These are phyloP conservation scores for Eleusine indica DNA, from an alignment of 176 grass and related monocot genomes.

Conservation along the genomic window DNA sequence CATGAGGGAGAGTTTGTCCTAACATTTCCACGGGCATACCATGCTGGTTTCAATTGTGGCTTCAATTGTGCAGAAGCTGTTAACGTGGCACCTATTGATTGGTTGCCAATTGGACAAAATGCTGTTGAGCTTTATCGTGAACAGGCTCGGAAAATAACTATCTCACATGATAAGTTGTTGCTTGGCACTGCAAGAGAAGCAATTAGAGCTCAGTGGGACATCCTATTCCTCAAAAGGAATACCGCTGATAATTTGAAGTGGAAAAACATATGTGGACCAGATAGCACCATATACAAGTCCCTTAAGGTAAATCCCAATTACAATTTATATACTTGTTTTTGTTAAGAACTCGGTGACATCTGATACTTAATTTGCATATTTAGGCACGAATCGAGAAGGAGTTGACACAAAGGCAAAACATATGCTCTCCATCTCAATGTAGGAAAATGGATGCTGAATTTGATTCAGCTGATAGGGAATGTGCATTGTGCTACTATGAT, in stretches of 20 bases:
- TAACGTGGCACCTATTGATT: slow-evolving; percentile 95
- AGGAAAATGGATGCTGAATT: slow-evolving; percentile 84
- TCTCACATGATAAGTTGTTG: slow-evolving; percentile 96
- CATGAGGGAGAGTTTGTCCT: slow-evolving; percentile 84
- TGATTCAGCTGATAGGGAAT: slow-evolving; percentile 81
- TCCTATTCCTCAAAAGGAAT: slow-evolving; percentile 65
- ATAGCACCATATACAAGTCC: slow-evolving; percentile 68
- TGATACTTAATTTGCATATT: slow-evolving; percentile 41
- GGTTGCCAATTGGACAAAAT: slow-evolving; percentile 89
- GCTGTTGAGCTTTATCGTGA: slow-evolving; percentile 87
- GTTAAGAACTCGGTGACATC: slow-evolving; percentile 21
- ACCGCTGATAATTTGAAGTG: slow-evolving; percentile 68
- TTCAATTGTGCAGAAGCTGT: slow-evolving; percentile 99
- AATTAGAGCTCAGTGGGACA: slow-evolving; percentile 85
- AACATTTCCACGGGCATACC: slow-evolving; percentile 90
- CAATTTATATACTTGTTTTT: neutral
- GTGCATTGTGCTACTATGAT: slow-evolving; percentile 90
- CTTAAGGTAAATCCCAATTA: slow-evolving; percentile 66
- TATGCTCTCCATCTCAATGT: slow-evolving; percentile 60
- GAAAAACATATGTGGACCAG: slow-evolving; percentile 68
- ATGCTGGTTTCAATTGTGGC: slow-evolving; percentile 93
- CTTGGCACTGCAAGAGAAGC: slow-evolving; percentile 83
- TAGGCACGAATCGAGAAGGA: slow-evolving; percentile 78
- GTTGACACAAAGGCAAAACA: slow-evolving; percentile 51
- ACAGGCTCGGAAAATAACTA: slow-evolving; percentile 71